These are phyloP conservation scores for Pseudoneurospora amorphoporcata DNA, from an alignment of 495 filamentous ascomycete species.

Conservation along the genomic window DNA sequence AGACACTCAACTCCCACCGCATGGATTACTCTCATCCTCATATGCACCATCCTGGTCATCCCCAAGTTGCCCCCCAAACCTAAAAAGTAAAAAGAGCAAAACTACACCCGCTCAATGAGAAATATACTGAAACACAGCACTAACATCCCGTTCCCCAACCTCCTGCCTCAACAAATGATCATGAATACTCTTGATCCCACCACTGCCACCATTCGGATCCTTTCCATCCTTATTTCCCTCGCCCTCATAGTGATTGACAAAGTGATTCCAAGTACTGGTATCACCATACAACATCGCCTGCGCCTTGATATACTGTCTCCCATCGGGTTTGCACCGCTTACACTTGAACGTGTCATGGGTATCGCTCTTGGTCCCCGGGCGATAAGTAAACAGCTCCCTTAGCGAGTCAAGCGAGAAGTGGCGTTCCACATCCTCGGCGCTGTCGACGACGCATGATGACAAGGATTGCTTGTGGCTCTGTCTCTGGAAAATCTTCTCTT, in stretches of 20 bases:
- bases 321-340: conserved; percentile 83
- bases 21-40: neutral
- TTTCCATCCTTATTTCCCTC: neutral
- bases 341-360: conserved; percentile 99
- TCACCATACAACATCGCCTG: conserved; percentile 94
- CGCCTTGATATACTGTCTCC: conserved; percentile 76
- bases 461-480: conserved; percentile 97
- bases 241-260: conserved; percentile 50
- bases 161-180: conserved; percentile 89
- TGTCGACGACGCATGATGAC: conserved; percentile 95
- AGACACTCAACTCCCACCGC: neutral
- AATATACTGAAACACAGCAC: conserved; percentile 96
- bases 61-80: neutral
- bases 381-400: conserved; percentile 88
- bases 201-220: neutral
- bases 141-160: conserved; percentile 65
- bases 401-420: conserved; percentile 88
- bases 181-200: conserved; percentile 66
- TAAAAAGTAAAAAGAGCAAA: neutral
- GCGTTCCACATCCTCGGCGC: conserved; percentile 90
- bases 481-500: conserved; percentile 99
- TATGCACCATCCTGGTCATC: neutral
- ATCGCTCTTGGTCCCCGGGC: conserved; percentile 72
- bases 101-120: conserved; percentile 47
- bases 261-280: conserved; percentile 98